Conservation (phyloP, 768 basidiomycete species). For the Tylopilus rubrobrunneus region DNA sequence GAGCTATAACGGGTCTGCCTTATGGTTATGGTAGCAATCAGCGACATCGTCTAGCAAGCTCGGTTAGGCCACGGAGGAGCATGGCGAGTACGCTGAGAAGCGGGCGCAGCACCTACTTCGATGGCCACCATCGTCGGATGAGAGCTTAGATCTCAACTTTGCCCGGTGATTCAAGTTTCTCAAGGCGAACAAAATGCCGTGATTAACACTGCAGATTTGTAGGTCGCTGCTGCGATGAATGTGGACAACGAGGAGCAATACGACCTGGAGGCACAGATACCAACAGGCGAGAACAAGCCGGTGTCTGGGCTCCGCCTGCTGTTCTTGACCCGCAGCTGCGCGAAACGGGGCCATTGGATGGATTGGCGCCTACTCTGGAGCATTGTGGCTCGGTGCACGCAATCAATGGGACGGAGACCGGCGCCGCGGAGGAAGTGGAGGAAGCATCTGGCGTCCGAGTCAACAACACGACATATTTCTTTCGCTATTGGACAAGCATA, state of each 20-base stretch:
- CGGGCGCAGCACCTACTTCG: slow-evolving; percentile 44
- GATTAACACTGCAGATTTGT: slow-evolving; percentile 91
- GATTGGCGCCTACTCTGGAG: slow-evolving; percentile 53
- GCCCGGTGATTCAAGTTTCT: slow-evolving; percentile 67
- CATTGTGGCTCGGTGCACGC: slow-evolving; percentile 33
- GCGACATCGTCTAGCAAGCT: slow-evolving; percentile 51
- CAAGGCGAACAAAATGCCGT: slow-evolving; percentile 94
- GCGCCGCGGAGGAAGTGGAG: slow-evolving; percentile 35
- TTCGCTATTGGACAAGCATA: too few relatives aligned
- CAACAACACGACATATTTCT: too few relatives aligned
- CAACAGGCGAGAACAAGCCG: slow-evolving; percentile 50
- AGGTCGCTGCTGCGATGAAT: slow-evolving; percentile 97
- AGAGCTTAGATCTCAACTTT: slow-evolving; percentile 69
- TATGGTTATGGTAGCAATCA: slow-evolving; percentile 69
- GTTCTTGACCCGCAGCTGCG: slow-evolving; percentile 70
- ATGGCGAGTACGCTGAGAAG: slow-evolving; percentile 43
- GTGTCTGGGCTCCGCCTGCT: slow-evolving; percentile 73
- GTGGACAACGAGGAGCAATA: slow-evolving; percentile 87
- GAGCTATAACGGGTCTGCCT: slow-evolving; percentile 63
- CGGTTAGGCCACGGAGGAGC: slow-evolving; percentile 35
- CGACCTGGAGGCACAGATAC: slow-evolving; percentile 34
- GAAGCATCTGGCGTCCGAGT: slow-evolving; percentile 23
- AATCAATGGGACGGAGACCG: slow-evolving; percentile 20
- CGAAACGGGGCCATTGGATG: slow-evolving; percentile 35
- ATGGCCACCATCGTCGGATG: slow-evolving; percentile 40